phyloP scores from a whole-genome alignment of 176 grass and related monocot species.

The Oryza meyeriana region DNA sequence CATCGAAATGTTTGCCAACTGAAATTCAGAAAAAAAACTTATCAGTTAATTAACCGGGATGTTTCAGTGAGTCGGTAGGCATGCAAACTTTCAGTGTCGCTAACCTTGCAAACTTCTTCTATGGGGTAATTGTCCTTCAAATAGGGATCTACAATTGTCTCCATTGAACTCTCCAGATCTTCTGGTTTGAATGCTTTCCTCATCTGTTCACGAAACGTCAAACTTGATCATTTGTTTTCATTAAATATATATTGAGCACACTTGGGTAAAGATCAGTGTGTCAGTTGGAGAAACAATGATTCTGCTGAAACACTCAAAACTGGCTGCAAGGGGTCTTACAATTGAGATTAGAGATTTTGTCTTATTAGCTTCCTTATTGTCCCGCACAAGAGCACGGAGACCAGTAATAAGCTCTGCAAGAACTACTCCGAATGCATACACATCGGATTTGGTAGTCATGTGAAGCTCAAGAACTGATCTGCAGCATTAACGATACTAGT shows the following conservation, averaged over 20 bases:
- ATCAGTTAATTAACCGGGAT: constrained; percentile 6
- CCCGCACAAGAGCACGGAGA: constrained; percentile 46
- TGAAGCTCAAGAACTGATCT: constrained; percentile 68
- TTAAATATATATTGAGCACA: constrained; percentile 11
- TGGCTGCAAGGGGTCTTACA: constrained; percentile 30
- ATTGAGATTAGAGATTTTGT: constrained; percentile 54
- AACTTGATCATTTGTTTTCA: background rate
- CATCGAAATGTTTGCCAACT: constrained; percentile 59
- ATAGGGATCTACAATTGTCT: constrained; percentile 45
- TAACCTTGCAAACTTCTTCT: constrained; percentile 60
- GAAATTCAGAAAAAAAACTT: background rate
- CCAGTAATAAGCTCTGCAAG: constrained; percentile 67
- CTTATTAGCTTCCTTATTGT: constrained; percentile 55
- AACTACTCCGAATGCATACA: constrained; percentile 74
- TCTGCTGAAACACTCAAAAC: background rate
- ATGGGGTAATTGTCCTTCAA: constrained; percentile 50
- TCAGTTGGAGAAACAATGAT: background rate
- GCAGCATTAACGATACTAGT: background rate
- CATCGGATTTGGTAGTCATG: constrained; percentile 66
- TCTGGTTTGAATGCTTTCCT: constrained; percentile 47
- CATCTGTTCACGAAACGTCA: constrained; percentile 40
- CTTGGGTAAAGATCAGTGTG: background rate
- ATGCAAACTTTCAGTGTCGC: constrained; percentile 1
- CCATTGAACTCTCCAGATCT: constrained; percentile 36
- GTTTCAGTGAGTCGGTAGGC: background rate